Base-by-base conservation (phyloP, 306 rosid genomes). In the Citrullus colocynthis region DNA sequence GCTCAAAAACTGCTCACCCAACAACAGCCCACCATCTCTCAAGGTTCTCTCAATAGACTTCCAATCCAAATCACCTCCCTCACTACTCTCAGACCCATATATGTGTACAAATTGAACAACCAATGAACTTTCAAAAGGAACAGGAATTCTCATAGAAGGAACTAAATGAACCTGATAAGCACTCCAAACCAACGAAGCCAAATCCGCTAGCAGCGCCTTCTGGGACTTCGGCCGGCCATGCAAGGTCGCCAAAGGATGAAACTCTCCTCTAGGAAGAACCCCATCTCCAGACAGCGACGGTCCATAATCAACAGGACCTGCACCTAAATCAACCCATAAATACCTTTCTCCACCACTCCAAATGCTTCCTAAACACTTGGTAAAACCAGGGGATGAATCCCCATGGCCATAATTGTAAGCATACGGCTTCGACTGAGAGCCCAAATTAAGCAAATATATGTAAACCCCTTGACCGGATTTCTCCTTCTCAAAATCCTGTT, bases 241-340 rank as follows among this genome's bases (percentile, higher is more conserved):
- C 21, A 90, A 59, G 0, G 97, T 85, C 0, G 99, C 96, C 75
- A 95, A 78, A 0, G 99, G 99, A 69, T 95, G 98, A 63, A 92
- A 92, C 86, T 96, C 97, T 7, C 97, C 98, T 6, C 85, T 82
- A 0, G 99, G 99, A 6, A 92, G 78, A 30, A 89, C 88, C 9
- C 97, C 99, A 4, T 96, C 98, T 0, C 99, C 99, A 18, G 98
- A 91, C 9, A 92, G 78, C 0, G 94, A 86, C 2, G 98, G 99
- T 6, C 99, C 99, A 28, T 96, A 96, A 49, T 93, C 97, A 5
- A 96, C 93, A 0, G 97, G 96, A 0, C 98, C 99, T 5, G 99
- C 98, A 9, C 93, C 91, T 76, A 96, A 82, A 64, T 96, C 99
- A 75, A 96, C 84, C 99, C 99, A 96, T 62, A 89, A 72, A 52